Evolutionary conservation across 345 rosid species (phyloP), one percentile per base, ranked within the genome.

Genomic region (Acer yangbiense): DNA sequence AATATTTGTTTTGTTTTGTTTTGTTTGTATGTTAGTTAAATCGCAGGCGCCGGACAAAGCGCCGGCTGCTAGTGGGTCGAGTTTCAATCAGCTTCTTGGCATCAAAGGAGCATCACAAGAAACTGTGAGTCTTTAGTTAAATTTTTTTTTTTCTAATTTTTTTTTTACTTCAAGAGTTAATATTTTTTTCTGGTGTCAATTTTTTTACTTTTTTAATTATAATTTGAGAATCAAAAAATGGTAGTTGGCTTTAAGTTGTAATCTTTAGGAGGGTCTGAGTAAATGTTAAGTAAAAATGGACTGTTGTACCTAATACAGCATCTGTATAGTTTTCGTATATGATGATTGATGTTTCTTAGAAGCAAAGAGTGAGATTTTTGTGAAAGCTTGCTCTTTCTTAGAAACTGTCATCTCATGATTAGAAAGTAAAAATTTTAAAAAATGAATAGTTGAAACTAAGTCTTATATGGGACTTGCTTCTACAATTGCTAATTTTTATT

Each of bases 51-150:
- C 98, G 16, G 90, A 90, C 68, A 95, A 91, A 76, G 90, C 97
- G 29, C 94, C 94, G 1, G 90, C 87, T 4, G 77, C 73, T 35
- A 82, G 72, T 66, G 99, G 99, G 73, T 95, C 99, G 8, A 90
- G 90, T 83, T 79, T 95, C 83, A 93, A 95, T 80, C 99, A 95
- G 84, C 94, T 95, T 84, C 97, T 95, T 39, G 98, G 99, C 52
- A 95, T 95, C 83, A 95, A 90, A 88, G 99, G 99, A 82, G 99
- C 99, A 9, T 76, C 96, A 64, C 92, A 89, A 87, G 99, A 93
- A 78, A 88, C 94, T 62, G 99, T 95, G 69, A 89, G 85, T 74
- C 55, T 7, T 60, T 29, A 64, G 6, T 60, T 4, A 6, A n/a
- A 7, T 60, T n/a, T n/a, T n/a, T n/a, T n/a, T n/a, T n/a, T n/a